Conservation (phyloP, 2,329 filamentous ascomycete species). For the Beauveria sp. region DNA sequence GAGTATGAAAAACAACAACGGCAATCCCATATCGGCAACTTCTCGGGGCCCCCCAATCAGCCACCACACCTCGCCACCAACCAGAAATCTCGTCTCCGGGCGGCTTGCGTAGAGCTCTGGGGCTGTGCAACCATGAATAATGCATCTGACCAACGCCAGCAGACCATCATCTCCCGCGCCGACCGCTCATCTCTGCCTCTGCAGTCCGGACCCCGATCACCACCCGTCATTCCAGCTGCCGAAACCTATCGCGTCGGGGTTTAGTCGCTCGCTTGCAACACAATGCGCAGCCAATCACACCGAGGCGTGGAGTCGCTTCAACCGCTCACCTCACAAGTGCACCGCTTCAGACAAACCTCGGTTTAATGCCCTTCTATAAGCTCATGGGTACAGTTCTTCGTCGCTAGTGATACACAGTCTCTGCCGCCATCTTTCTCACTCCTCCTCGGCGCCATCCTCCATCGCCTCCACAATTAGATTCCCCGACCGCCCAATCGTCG, state of each 20-base stretch:
- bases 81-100: background rate
- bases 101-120: constrained; percentile 5
- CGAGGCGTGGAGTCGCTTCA: background rate
- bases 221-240: too few species aligned
- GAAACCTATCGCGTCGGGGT: too few species aligned
- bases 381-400: background rate
- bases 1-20: too few species aligned
- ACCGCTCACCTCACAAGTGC: background rate
- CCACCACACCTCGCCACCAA: background rate
- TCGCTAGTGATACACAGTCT: constrained; percentile 8
- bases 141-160: background rate
- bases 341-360: too few species aligned
- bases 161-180: background rate
- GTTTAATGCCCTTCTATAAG: too few species aligned
- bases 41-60: background rate
- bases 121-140: background rate
- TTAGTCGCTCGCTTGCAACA: too few species aligned
- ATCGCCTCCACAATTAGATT: constrained; percentile 79
- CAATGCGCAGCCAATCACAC: too few species aligned
- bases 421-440: constrained; percentile 21
- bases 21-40: background rate
- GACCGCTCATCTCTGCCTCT: background rate
- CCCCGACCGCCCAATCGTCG: constrained; percentile 71
- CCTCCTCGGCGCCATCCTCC: constrained; percentile 28
- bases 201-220: too few species aligned